Base-by-base conservation (phyloP, 1,139 yeast species). In the Keqinozyma sinolaborantium region DNA sequence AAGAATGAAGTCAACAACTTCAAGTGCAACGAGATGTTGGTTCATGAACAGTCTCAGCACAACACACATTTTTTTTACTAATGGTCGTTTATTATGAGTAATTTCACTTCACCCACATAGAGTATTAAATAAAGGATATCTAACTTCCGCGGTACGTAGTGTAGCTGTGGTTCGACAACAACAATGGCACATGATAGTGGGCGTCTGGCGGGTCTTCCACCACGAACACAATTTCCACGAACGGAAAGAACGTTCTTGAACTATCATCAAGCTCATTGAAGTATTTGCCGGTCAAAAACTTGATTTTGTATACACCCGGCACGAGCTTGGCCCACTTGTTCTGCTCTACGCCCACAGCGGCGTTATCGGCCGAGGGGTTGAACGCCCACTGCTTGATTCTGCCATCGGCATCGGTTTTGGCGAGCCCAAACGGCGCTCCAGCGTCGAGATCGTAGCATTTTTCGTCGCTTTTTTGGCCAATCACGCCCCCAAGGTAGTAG, bases 131-230 rank as follows among this genome's bases (percentile, higher is more conserved):
- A 14, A 26, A 26, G 7, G 12, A 19, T 8, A 5, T 25, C 34
- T 39, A 81, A 46, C 84, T 77, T 3, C 97, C 97, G 41, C 96
- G 73, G 59, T 88, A 88, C 0, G 96, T 88, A 11, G 95, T 77
- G 60, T 87, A 88, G 28, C 95, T 83, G 56, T 80, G 84, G 51
- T 85, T 85, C 27, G 95, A 79, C 34, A 88, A 64, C 34, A 88
- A 66, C 41, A 88, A 61, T 0, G 97, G 97, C 34, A 88, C 80
- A 53, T 88, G 97, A 57, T 86, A 88, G 56, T 88, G 96, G 24
- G 73, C 61, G 42, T 81, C 88, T 0, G 90, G 82, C 0, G 83
- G 82, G 41, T 70, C 64, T 8, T 70, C 70, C 5, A 87, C 75
- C 26, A 71, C 72, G 51, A 87, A 87, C 1, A 71, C 66, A 29